Evolutionary conservation across 768 basidiomycete genomes (phyloP), one percentile per base, ranked within the genome.

Genomic region (Agrocybe chaxingu): DNA sequence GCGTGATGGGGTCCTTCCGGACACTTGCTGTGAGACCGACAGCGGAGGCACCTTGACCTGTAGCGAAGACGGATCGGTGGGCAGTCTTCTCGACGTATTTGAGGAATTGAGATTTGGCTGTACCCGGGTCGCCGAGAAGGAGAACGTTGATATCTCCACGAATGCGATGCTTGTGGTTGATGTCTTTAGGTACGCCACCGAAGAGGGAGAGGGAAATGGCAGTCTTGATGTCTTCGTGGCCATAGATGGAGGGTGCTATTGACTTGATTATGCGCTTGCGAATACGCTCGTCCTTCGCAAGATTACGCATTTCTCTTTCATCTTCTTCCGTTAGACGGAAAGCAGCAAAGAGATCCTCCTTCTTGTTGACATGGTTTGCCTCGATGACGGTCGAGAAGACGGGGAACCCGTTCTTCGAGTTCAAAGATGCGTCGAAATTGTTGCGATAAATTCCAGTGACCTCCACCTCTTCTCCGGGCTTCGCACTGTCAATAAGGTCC

Each of bases 1-100:
- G 81, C 8, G 97, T 98, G 50, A 98, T 81, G 0, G 97, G 94
- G 63, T 99, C 97, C 69, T 97, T 98, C 47, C 97, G 85, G n/a
- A 99, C 97, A 55, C 93, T 96, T 18, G 97, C 97, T 0, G 97
- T 99, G 49, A 99, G 77, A 86, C 97, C 97, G 50, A 98, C 97
- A 4, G 97, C 97, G 3, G 90, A 93, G 10, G 97, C 97, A 41
- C 97, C 97, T 68, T 99, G 97, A 32, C 97, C 97, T 3, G 97
- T 98, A 2, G 97, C 93, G 63, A 97, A 99, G 18, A 99, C 96
- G 4, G 96, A 95, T 40, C 97, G 82, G 66, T 94, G 93, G 0
- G 97, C 95, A 0, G 97, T 98, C 76, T 99, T 99, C 68, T 99
- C 97, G 32, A 93, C 92, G 61, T 98, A 99, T 70, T 98, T 98